Conservation (phyloP, 2,329 filamentous ascomycete species). For the Curvularia hawaiiensis region DNA sequence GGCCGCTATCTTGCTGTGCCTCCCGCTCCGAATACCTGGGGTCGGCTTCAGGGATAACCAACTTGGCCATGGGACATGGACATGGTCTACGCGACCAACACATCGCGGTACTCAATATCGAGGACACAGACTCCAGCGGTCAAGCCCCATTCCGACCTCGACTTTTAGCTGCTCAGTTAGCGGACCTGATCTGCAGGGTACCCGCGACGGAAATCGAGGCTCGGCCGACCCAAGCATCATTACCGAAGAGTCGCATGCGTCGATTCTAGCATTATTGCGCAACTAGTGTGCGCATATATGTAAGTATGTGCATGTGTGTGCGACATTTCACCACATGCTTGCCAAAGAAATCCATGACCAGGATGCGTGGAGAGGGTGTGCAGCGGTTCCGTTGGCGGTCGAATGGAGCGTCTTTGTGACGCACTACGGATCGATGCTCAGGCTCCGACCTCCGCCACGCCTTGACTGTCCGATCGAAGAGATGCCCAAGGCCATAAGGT, state of each 20-base stretch:
- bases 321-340: neutral
- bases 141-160: neutral
- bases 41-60: neutral
- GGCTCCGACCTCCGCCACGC: neutral
- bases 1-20: conserved; percentile 3
- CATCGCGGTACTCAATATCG: neutral
- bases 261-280: neutral
- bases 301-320: neutral
- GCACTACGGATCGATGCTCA: neutral
- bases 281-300: neutral
- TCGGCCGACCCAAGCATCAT: conserved; percentile 3
- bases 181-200: conserved; percentile 9
- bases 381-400: neutral
- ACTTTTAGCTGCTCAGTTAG: conserved; percentile 1
- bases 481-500: neutral
- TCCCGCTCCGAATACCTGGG: conserved; percentile 4
- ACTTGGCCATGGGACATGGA: neutral
- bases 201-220: conserved; percentile 5
- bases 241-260: neutral
- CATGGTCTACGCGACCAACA: neutral
- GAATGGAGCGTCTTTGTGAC: neutral
- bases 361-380: neutral
- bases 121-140: conserved; percentile 1
- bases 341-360: neutral
- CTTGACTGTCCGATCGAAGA: neutral